A percentile compares a stretch with the other conserved stretches of the same genome.
Evolutionary conservation across 2,329 filamentous ascomycete species (phyloP).

Genomic region (Bisporella sp.): DNA sequence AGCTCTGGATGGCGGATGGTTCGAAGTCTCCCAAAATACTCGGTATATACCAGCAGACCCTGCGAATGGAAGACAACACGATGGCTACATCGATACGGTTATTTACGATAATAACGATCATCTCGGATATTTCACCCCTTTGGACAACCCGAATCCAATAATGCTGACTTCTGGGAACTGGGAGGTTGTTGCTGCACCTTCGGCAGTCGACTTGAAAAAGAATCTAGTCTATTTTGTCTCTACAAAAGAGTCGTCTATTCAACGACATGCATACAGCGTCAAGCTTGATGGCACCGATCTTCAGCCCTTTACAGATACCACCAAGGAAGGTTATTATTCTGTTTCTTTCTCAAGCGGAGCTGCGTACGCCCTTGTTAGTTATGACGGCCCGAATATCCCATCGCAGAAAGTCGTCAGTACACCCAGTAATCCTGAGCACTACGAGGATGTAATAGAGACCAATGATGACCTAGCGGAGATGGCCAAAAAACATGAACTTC

Average conservation of each 20-base stretch:
- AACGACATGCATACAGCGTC: conserved; percentile 88
- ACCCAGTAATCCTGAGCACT: conserved; percentile 56
- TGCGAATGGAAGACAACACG: conserved; percentile 63
- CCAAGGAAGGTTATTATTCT: conserved; percentile 68
- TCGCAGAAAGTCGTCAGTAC: conserved; percentile 89
- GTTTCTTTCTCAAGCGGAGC: conserved; percentile 79
- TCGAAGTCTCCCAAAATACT: conserved; percentile 85
- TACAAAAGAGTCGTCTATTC: conserved; percentile 79
- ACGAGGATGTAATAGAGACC: conserved; percentile 68
- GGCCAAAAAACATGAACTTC: conserved; percentile 72
- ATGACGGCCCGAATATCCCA: conserved; percentile 77
- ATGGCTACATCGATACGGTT: conserved; percentile 90
- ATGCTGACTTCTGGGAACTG: conserved; percentile 84
- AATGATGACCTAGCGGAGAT: conserved; percentile 65
- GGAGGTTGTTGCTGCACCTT: conserved; percentile 85
- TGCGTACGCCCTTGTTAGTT: conserved; percentile 77
- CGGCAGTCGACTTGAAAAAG: conserved; percentile 73
- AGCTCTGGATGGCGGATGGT: conserved; percentile 91
- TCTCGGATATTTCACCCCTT: conserved; percentile 83
- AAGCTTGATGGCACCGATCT: conserved; percentile 73
- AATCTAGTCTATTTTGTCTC: conserved; percentile 88
- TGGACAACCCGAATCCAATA: conserved; percentile 74
- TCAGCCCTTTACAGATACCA: conserved; percentile 65
- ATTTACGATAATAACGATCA: conserved; percentile 85
- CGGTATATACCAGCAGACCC: conserved; percentile 81